A percentile compares a stretch with the other conserved stretches of the same genome.
Conservation (phyloP, 257 asterid genomes). For the Ajuga chamaepitys region DNA sequence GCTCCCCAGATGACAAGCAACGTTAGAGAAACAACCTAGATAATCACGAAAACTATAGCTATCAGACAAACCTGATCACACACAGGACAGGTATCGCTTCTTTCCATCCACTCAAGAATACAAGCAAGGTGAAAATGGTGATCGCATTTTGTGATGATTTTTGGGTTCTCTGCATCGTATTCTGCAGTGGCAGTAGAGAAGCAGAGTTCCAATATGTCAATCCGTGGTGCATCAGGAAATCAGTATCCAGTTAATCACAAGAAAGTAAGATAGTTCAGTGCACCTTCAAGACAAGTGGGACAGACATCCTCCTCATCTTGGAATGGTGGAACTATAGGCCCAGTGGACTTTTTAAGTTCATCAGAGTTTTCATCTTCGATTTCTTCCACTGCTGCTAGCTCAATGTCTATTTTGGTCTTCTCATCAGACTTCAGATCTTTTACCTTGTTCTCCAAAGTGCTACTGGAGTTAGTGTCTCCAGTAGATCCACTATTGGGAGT, state of each 20-base stretch:
- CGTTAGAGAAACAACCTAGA: background rate
- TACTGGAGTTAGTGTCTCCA: conserved; percentile 32
- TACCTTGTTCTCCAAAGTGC: conserved; percentile 40
- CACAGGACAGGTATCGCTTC: conserved; percentile 85
- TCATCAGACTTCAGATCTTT: conserved; percentile 43
- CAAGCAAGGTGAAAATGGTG: conserved; percentile 91
- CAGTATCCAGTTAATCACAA: background rate
- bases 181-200: conserved; percentile 41
- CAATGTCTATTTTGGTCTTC: conserved; percentile 24
- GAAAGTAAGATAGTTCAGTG: background rate
- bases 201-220: background rate
- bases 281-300: conserved; percentile 96
- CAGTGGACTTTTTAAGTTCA: conserved; percentile 49
- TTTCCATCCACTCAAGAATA: conserved; percentile 97
- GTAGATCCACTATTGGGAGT: conserved; percentile 26
- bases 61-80: conserved; percentile 62
- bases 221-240: conserved; percentile 1
- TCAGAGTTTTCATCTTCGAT: conserved; percentile 45
- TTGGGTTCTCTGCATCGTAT: conserved; percentile 81
- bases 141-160: conserved; percentile 73
- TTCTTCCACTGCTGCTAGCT: conserved; percentile 32
- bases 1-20: conserved; percentile 2
- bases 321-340: conserved; percentile 27
- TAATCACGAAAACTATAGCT: background rate
- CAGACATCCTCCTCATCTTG: conserved; percentile 76